Conservation (phyloP, 768 basidiomycete genomes). For the Candolleomyces aberdarensis region DNA sequence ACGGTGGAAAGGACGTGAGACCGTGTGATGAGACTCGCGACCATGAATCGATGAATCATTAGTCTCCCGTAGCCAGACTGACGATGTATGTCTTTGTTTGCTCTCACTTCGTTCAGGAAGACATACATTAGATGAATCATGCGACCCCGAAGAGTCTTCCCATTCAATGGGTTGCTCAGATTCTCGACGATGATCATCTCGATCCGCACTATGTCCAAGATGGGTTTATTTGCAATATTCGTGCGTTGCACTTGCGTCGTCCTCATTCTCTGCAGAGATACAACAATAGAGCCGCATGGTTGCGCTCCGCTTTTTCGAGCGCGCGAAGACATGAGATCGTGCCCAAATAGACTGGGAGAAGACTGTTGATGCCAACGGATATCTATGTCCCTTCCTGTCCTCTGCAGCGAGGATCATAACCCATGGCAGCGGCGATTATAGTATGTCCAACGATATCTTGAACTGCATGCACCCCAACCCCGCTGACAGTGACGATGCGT, state of each 20-base stretch:
- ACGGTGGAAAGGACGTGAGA: neutral
- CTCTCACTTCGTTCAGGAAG: no score
- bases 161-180: neutral
- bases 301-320: neutral
- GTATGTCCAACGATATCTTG: neutral
- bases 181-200: neutral
- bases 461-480: neutral
- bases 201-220: neutral
- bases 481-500: neutral
- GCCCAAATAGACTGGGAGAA: neutral
- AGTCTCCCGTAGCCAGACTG: no score
- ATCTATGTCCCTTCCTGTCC: neutral
- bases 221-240: neutral
- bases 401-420: neutral
- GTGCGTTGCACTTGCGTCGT: neutral
- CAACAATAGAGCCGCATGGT: neutral
- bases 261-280: neutral
- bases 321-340: neutral
- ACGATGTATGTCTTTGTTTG: no score
- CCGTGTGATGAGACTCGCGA: no score
- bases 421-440: neutral
- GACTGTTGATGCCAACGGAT: neutral
- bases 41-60: no score
- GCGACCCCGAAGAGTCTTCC: neutral
- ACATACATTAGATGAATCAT: no score